A percentile compares a stretch with the other conserved stretches of the same genome.
phyloP scores from a whole-genome alignment of 306 rosid species.

The Senna tora region DNA sequence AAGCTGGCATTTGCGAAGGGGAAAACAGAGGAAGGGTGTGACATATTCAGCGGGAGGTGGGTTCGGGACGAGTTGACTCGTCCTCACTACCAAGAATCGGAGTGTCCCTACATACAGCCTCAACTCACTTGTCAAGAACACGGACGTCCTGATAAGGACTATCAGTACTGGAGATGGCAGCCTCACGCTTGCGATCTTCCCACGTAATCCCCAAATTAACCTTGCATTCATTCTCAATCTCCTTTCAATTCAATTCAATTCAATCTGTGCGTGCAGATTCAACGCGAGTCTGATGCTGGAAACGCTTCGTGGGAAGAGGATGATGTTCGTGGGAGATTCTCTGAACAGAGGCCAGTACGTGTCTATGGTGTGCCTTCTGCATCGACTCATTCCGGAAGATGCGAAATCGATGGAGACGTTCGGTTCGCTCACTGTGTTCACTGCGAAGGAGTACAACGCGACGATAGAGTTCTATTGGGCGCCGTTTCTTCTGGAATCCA shows the following conservation, averaged over 20 bases:
- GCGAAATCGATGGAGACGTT: conserved; percentile 90
- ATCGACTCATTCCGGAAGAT: conserved; percentile 69
- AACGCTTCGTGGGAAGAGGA: conserved; percentile 86
- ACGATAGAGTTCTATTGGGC: conserved; percentile 99
- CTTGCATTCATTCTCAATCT: too few relatives aligned
- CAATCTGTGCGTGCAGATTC: too few relatives aligned
- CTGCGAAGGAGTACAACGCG: conserved; percentile 85
- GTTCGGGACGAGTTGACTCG: conserved; percentile 73
- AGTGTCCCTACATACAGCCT: conserved; percentile 96
- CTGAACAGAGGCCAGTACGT: conserved; percentile 89
- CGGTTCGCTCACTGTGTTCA: conserved; percentile 85
- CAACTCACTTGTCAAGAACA: conserved; percentile 86
- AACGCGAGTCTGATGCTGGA: conserved; percentile 91
- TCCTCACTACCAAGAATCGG: conserved; percentile 85
- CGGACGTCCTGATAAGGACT: conserved; percentile 80
- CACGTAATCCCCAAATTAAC: conserved; percentile 48
- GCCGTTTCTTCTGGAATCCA: conserved; percentile 90
- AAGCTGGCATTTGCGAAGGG: conserved; percentile 67
- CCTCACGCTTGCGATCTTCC: conserved; percentile 88
- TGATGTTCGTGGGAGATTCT: conserved; percentile 97
- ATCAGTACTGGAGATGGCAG: conserved; percentile 90
- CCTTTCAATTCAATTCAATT: too few relatives aligned
- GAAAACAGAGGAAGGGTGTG: conserved; percentile 66
- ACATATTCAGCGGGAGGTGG: conserved; percentile 84
- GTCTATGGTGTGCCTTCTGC: conserved; percentile 92